A percentile compares a stretch with the other conserved stretches of the same genome.
Evolutionary conservation across 2,329 filamentous ascomycete species (phyloP).

Genomic region (Colletotrichum gloeosporioides): DNA sequence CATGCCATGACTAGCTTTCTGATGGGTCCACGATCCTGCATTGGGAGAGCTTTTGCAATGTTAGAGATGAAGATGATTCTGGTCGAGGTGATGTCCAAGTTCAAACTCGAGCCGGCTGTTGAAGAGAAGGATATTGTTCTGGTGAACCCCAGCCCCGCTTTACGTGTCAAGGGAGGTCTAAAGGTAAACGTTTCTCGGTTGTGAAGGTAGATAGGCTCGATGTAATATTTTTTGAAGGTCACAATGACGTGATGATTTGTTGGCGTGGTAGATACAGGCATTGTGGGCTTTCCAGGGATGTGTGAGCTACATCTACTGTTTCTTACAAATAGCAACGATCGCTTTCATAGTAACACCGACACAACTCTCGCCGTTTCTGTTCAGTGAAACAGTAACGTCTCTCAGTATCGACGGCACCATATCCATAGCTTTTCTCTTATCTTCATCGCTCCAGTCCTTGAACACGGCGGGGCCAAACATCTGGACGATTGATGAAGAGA

Average conservation of each 20-base stretch:
- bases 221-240: background rate
- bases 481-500: background rate
- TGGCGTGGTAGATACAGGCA: no score
- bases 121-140: conserved; percentile 26
- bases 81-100: conserved; percentile 34
- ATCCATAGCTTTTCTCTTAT: background rate
- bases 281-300: no score
- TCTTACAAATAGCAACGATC: conserved; percentile 11
- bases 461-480: background rate
- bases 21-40: conserved; percentile 42
- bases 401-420: background rate
- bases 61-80: conserved; percentile 44
- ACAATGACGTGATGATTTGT: no score
- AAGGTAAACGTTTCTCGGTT: background rate
- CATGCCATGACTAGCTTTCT: conserved; percentile 41
- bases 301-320: no score
- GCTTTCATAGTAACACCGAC: conserved; percentile 6
- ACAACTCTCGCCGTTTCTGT: background rate
- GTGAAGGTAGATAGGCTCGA: background rate
- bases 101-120: conserved; percentile 29
- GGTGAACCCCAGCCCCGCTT: background rate
- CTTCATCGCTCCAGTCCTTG: conserved; percentile 8
- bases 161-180: background rate
- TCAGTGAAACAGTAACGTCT: background rate
- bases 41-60: conserved; percentile 39